Conservation (phyloP, 2,329 filamentous ascomycete species). For the Podosphaera xanthii region DNA sequence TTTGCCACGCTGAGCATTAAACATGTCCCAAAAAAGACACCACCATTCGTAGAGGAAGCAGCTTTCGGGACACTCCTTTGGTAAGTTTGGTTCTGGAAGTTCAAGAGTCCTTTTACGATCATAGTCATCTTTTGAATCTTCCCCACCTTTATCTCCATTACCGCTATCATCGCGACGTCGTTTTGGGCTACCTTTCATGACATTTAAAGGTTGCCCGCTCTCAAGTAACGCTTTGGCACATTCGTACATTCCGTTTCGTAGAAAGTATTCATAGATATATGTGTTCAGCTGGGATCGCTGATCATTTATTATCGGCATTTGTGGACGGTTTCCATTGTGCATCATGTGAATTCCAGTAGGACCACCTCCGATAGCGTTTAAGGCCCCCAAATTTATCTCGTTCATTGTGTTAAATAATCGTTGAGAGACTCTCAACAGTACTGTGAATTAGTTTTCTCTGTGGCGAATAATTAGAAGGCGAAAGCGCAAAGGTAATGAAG, state of each 20-base stretch:
- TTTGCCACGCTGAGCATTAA: slow-evolving; percentile 55
- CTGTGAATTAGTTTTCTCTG: no score
- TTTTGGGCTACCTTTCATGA: slow-evolving; percentile 44
- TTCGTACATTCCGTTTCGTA: slow-evolving; percentile 66
- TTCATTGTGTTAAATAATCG: slow-evolving; percentile 13
- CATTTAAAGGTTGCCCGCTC: slow-evolving; percentile 41
- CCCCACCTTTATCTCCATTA: slow-evolving; percentile 42
- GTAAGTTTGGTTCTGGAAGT: slow-evolving; percentile 51
- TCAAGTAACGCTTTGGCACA: slow-evolving; percentile 54
- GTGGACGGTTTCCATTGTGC: slow-evolving; percentile 25
- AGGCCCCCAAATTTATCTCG: slow-evolving; percentile 32
- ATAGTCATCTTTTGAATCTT: slow-evolving; percentile 58
- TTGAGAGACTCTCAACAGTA: background rate
- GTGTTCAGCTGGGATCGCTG: slow-evolving; percentile 46
- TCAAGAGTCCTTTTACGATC: slow-evolving; percentile 56
- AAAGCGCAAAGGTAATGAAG: background rate
- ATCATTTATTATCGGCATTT: slow-evolving; percentile 17
- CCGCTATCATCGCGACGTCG: slow-evolving; percentile 44
- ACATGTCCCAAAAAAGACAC: slow-evolving; percentile 92
- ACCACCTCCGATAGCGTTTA: slow-evolving; percentile 43
- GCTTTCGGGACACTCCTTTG: slow-evolving; percentile 39
- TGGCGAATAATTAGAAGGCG: background rate
- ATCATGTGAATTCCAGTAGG: slow-evolving; percentile 36
- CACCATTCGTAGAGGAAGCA: slow-evolving; percentile 97
- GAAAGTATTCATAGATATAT: slow-evolving; percentile 79